Conservation (phyloP, 495 filamentous ascomycete genomes). For the Neurospora pannonica region DNA sequence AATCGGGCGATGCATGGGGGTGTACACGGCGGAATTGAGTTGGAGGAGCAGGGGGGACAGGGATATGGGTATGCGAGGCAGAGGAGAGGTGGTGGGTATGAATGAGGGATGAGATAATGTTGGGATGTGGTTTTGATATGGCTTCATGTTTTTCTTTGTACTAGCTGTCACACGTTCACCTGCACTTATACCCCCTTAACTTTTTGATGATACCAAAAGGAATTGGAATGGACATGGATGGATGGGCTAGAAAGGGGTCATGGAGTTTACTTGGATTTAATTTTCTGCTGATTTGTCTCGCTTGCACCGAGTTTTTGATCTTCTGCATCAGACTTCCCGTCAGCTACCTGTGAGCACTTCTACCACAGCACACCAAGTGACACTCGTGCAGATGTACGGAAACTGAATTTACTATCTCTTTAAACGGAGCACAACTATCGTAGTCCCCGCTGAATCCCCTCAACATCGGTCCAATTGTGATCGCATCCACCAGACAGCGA, state of each 20-base stretch:
- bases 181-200: neutral
- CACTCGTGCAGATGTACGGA: neutral
- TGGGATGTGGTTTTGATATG: neutral
- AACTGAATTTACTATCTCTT: neutral
- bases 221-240: neutral
- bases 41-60: neutral
- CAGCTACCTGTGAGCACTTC: neutral
- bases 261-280: neutral
- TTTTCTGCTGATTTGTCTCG: neutral
- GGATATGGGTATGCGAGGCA: neutral
- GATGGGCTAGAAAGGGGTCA: neutral
- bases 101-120: neutral
- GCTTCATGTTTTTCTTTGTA: neutral
- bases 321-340: neutral
- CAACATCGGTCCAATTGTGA: neutral
- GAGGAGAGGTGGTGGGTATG: neutral
- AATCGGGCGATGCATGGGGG: constrained; percentile 7
- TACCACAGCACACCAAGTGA: neutral
- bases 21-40: neutral
- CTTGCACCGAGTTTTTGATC: neutral
- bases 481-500: neutral
- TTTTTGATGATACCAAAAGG: neutral
- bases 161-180: neutral
- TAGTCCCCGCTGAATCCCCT: neutral
- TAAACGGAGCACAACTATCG: neutral